Evolutionary conservation across 1,284 basidiomycete species (phyloP).

Genomic region (Cryptococcus sp.): DNA sequence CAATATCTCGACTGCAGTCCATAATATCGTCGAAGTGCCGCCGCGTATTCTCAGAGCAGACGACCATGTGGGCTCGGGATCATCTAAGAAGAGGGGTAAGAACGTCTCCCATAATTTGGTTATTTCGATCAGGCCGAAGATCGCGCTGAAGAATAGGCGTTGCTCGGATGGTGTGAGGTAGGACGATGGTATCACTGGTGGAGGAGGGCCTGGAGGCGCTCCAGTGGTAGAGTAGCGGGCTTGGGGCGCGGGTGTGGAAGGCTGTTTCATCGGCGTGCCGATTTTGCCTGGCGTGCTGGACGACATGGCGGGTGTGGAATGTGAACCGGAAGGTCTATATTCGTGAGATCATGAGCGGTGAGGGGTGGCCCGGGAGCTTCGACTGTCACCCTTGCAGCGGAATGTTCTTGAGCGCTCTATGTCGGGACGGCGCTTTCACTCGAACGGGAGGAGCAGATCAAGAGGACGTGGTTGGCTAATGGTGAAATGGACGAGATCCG

Average conservation of each 20-base stretch:
- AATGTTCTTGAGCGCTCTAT: too few species aligned
- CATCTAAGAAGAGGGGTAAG: slow-evolving; percentile 33
- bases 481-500: too few species aligned
- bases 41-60: slow-evolving; percentile 32
- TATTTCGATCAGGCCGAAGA: slow-evolving; percentile 46
- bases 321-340: not conserved
- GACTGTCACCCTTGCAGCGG: too few species aligned
- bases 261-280: slow-evolving; percentile 10
- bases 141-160: slow-evolving; percentile 37
- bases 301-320: not conserved
- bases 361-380: too few species aligned
- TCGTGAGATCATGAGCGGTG: not conserved
- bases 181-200: slow-evolving; percentile 46
- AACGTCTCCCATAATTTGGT: slow-evolving; percentile 52
- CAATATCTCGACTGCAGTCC: slow-evolving; percentile 34
- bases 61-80: slow-evolving; percentile 40
- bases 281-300: slow-evolving; percentile 10
- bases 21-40: slow-evolving; percentile 29
- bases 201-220: slow-evolving; percentile 23
- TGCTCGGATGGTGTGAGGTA: slow-evolving; percentile 47
- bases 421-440: too few species aligned
- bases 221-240: not conserved
- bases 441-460: too few species aligned
- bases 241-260: not conserved
- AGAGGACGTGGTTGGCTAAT: too few species aligned